A percentile compares a stretch with the other conserved stretches of the same genome.
These are phyloP conservation scores for Panus rudis DNA, from an alignment of 768 basidiomycete genomes.

Conservation along the genomic window DNA sequence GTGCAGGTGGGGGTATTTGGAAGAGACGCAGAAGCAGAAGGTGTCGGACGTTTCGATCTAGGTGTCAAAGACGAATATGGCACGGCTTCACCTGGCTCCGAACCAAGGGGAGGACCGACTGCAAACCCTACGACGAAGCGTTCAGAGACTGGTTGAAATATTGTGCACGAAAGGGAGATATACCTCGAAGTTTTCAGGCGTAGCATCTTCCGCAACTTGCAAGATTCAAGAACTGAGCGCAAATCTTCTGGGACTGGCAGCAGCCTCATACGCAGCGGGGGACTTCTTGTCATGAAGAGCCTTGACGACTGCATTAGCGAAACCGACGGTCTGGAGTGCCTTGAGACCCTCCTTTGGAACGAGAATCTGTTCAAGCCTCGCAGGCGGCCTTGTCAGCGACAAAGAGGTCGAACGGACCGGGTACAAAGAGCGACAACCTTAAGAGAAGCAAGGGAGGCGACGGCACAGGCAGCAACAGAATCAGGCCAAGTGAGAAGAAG, in stretches of 20 bases:
- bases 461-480: too few relatives aligned
- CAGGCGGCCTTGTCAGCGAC: too few relatives aligned
- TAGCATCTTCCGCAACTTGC: conserved; percentile 89
- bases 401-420: too few relatives aligned
- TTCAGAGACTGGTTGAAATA: conserved; percentile 75
- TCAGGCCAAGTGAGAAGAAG: too few relatives aligned
- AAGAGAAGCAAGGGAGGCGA: too few relatives aligned
- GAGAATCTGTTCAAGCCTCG: too few relatives aligned
- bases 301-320: conserved; percentile 69
- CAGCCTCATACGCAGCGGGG: conserved; percentile 83
- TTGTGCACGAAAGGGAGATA: conserved; percentile 87
- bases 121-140: conserved; percentile 49
- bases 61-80: conserved; percentile 13
- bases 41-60: not conserved
- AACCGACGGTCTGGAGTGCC: too few relatives aligned
- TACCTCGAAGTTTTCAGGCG: conserved; percentile 72
- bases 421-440: too few relatives aligned
- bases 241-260: conserved; percentile 84
- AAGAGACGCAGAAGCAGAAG: conserved; percentile 1
- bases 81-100: conserved; percentile 9
- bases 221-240: conserved; percentile 81
- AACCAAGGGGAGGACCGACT: too few relatives aligned
- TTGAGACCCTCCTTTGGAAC: too few relatives aligned
- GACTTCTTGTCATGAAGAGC: conserved; percentile 95
- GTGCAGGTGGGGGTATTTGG: conserved; percentile 24